Evolutionary conservation across 2,329 filamentous ascomycete species (phyloP), one percentile per base, ranked within the genome.

Genomic region (Aspergillus pseudoterreus): DNA sequence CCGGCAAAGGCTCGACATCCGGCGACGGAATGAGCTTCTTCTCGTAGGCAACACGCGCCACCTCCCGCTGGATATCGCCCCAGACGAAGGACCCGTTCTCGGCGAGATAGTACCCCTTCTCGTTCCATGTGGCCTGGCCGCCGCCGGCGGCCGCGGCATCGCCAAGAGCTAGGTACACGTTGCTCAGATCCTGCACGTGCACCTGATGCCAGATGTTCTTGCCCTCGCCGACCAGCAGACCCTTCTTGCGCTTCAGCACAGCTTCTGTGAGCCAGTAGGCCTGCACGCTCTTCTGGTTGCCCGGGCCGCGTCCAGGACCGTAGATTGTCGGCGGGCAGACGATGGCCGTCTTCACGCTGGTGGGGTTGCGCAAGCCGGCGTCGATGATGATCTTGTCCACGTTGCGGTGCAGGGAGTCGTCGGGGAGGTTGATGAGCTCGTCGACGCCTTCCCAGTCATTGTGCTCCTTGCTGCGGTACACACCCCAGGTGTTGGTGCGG

Each of bases 1-100:
- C 57, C 38, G 65, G 50, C 3, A 70, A 38, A 6, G 71, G 61
- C 47, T 76, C 66, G 3, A 71, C 69, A 21, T 72, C 68, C 1
- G 65, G 61, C 42, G 71, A 66, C 1, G 70, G 56, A 44, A 84
- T 72, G n/a, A 81, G 72, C 0, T 80, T 80, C 60, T 81, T 75
- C 55, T 81, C 75, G 43, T 75, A 71, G 0, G 82, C 82, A 59
- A 81, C 57, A 54, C 69, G 52, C 1, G 70, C 69, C 33, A 74
- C 58, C 2, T 61, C 62, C 11, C 67, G 63, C 53, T 71, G 60
- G 36, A 74, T 64, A 53, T 72, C 68, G 4, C 71, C 71, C 70
- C 71, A 74, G 19, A 68, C 63, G 53, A 72, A 73, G 19, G 67
- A 53, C 0, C 71, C 71, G 53, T 72, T 74, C 52, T 75, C 66